Percentiles rank a stretch among this genome's conserved stretches.
These are phyloP conservation scores for Aspergillus sp. DNA, from an alignment of 2,329 filamentous ascomycete genomes.

Conservation along the genomic window DNA sequence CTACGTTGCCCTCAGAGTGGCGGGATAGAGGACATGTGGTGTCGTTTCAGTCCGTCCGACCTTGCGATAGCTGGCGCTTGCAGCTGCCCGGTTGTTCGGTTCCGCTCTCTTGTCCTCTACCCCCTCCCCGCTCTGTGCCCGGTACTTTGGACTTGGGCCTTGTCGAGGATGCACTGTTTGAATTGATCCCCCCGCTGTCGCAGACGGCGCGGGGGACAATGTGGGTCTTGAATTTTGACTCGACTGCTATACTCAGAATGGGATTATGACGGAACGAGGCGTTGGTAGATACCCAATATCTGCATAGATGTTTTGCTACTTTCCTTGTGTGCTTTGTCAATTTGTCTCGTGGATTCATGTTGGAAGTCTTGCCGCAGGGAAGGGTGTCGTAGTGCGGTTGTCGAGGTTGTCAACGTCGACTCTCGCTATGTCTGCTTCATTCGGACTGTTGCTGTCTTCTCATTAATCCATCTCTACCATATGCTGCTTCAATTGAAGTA, in stretches of 20 bases:
- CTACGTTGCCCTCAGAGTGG: constrained; percentile 36
- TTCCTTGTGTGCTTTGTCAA: constrained; percentile 16
- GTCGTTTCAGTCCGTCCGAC: constrained; percentile 25
- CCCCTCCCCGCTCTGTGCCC: constrained; percentile 26
- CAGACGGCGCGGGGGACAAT: constrained; percentile 18
- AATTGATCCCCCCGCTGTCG: constrained; percentile 19
- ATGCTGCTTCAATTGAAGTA: background rate
- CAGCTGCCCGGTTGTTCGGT: constrained; percentile 16
- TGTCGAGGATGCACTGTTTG: constrained; percentile 28
- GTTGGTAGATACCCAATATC: constrained; percentile 45
- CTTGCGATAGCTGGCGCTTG: constrained; percentile 20
- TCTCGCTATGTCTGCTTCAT: no score
- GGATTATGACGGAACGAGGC: constrained; percentile 43
- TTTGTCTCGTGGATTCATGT: constrained; percentile 1
- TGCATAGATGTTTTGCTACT: constrained; percentile 30
- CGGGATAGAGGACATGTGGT: constrained; percentile 35
- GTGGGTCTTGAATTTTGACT: constrained; percentile 21
- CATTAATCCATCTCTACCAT: background rate
- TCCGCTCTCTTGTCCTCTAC: constrained; percentile 21
- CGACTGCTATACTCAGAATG: constrained; percentile 28
- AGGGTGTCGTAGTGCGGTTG: background rate
- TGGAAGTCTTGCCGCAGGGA: background rate
- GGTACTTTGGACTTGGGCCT: constrained; percentile 32
- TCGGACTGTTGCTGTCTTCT: background rate
- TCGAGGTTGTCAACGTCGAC: background rate